These are phyloP conservation scores for Oidium heveae DNA, from an alignment of 2,329 filamentous ascomycete species.

Conservation along the genomic window DNA sequence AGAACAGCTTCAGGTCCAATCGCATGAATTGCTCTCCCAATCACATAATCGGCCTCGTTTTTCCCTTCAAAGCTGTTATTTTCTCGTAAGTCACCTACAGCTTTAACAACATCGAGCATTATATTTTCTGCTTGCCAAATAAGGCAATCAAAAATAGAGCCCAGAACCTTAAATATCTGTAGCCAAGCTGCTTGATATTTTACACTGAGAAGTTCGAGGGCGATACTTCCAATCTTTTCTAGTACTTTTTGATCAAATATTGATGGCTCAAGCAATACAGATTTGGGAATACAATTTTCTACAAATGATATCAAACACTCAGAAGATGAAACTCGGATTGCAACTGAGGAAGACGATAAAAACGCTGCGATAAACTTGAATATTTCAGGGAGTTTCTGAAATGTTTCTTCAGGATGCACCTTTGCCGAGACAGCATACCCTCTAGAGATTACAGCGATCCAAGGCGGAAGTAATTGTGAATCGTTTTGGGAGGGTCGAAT, in stretches of 20 bases:
- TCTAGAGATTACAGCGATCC: conserved; percentile 85
- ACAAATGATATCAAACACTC: conserved; percentile 88
- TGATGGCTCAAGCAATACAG: conserved; percentile 66
- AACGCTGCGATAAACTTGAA: conserved; percentile 62
- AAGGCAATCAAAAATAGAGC: conserved; percentile 65
- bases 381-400: conserved; percentile 65
- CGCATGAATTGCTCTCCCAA: conserved; percentile 65
- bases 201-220: conserved; percentile 54
- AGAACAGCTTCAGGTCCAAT: conserved; percentile 78
- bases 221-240: conserved; percentile 51
- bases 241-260: conserved; percentile 79
- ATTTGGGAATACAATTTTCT: conserved; percentile 65
- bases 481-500: conserved; percentile 80
- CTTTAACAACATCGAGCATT: conserved; percentile 48
- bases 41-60: conserved; percentile 77
- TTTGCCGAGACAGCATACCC: conserved; percentile 87
- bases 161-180: conserved; percentile 76
- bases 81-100: conserved; percentile 63
- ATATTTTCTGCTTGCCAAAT: conserved; percentile 67
- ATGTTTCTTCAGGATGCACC: conserved; percentile 71
- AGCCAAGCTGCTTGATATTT: conserved; percentile 89
- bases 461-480: conserved; percentile 78
- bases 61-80: conserved; percentile 81
- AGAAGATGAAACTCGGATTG: conserved; percentile 81
- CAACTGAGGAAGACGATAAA: conserved; percentile 66